Evolutionary conservation across 257 asterid species (phyloP).

Genomic region (Gynochthodes officinalis): DNA sequence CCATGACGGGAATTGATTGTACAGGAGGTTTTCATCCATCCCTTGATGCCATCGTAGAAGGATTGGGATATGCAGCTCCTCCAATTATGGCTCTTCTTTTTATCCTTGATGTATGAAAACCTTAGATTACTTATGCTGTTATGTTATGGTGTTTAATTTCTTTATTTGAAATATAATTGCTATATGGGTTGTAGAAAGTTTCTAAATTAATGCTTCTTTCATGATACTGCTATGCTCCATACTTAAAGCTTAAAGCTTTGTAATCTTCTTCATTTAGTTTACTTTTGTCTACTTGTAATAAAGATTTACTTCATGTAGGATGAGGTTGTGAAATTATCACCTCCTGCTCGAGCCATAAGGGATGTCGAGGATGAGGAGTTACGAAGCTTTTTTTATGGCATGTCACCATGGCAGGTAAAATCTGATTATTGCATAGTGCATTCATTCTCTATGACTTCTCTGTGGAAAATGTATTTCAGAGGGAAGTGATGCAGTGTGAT

Average conservation of each 20-base stretch:
- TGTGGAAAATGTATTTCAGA: not conserved
- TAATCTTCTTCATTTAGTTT: not conserved
- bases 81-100: constrained; percentile 95
- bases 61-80: constrained; percentile 95
- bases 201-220: not conserved
- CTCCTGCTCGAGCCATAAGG: constrained; percentile 96
- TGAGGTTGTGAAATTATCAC: constrained; percentile 93
- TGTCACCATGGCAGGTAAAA: constrained; percentile 96
- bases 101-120: constrained; percentile 69
- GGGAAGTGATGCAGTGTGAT: constrained; percentile 3
- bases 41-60: constrained; percentile 75
- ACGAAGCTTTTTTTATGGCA: constrained; percentile 80
- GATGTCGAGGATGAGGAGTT: constrained; percentile 94
- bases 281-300: not conserved
- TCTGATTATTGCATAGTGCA: not conserved
- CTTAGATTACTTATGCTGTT: too few species aligned
- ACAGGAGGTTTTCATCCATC: constrained; percentile 80
- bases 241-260: not conserved
- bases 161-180: not conserved
- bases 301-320: constrained; percentile 41
- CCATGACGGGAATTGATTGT: constrained; percentile 76
- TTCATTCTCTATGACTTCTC: not conserved
- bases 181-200: not conserved
- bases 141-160: not conserved
- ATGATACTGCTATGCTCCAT: not conserved